A percentile compares a stretch with the other conserved stretches of the same genome.
These are phyloP conservation scores for Rhizomucor pusillus DNA, from an alignment of 371 early-diverging fungal species.

Conservation along the genomic window DNA sequence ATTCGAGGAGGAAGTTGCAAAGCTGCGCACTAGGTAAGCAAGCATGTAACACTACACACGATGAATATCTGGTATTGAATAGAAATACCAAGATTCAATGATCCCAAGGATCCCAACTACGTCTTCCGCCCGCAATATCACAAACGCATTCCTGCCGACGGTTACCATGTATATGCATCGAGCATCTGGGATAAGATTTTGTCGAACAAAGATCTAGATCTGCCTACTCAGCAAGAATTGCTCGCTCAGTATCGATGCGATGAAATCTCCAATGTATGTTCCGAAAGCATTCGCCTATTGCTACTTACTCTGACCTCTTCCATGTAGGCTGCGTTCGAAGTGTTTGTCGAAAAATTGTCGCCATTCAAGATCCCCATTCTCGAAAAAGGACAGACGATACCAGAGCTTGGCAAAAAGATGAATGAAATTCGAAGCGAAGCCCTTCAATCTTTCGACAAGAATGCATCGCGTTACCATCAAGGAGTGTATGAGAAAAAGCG, in stretches of 20 bases:
- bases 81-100: slow-evolving; percentile 58
- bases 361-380: slow-evolving; percentile 62
- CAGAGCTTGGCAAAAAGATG: slow-evolving; percentile 73
- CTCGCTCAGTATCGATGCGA: slow-evolving; percentile 98
- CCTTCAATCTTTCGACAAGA: slow-evolving; percentile 78
- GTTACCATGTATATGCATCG: slow-evolving; percentile 86
- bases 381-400: slow-evolving; percentile 77
- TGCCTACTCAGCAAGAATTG: slow-evolving; percentile 97
- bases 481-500: slow-evolving; percentile 89
- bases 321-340: slow-evolving; percentile 62
- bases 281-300: neutral
- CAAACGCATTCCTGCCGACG: slow-evolving; percentile 94
- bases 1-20: slow-evolving; percentile 74
- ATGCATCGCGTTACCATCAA: slow-evolving; percentile 89
- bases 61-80: neutral
- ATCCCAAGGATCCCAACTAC: slow-evolving; percentile 66
- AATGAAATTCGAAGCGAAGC: slow-evolving; percentile 56
- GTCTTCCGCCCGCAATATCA: slow-evolving; percentile 87
- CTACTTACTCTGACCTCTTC: neutral
- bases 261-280: slow-evolving; percentile 80
- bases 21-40: slow-evolving; percentile 66
- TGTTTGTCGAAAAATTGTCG: slow-evolving; percentile 62
- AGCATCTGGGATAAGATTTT: slow-evolving; percentile 94
- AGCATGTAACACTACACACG: neutral
- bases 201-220: slow-evolving; percentile 92